Percentiles rank a stretch among this genome's conserved stretches.
Conservation (phyloP, 768 basidiomycete genomes). For the Tricholoma sp. region DNA sequence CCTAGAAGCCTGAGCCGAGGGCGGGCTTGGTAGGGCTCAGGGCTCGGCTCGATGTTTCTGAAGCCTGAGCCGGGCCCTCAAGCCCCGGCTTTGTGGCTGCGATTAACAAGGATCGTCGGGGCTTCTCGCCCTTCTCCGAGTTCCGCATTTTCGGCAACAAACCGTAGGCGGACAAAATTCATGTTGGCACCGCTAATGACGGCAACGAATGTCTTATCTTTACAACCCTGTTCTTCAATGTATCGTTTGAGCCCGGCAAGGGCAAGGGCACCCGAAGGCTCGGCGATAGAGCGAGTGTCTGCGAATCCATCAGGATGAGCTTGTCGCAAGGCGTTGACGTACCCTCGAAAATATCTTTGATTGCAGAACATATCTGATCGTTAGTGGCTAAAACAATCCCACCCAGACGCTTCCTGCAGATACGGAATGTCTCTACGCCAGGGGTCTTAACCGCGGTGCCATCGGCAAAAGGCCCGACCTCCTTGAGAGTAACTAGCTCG, state of each 20-base stretch:
- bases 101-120: too few relatives aligned
- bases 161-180: constrained; percentile 95
- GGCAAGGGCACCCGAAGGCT: constrained; percentile 92
- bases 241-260: constrained; percentile 89
- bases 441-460: constrained; percentile 96
- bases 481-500: constrained; percentile 79
- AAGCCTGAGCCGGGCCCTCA: too few relatives aligned
- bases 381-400: constrained; percentile 82
- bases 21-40: too few relatives aligned
- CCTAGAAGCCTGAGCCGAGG: too few relatives aligned
- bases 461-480: constrained; percentile 96
- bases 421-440: constrained; percentile 90
- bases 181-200: constrained; percentile 97
- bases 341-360: constrained; percentile 99
- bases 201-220: constrained; percentile 84
- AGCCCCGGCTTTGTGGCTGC: too few relatives aligned
- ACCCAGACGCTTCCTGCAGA: constrained; percentile 83
- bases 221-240: constrained; percentile 73
- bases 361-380: constrained; percentile 96
- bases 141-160: constrained; percentile 98
- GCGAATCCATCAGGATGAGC: not conserved
- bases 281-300: constrained; percentile 96
- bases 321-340: not conserved
- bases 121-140: constrained; percentile 95
- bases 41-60: too few relatives aligned